These are phyloP conservation scores for Starmerella stellata DNA, from an alignment of 805 yeast genomes.

Conservation along the genomic window DNA sequence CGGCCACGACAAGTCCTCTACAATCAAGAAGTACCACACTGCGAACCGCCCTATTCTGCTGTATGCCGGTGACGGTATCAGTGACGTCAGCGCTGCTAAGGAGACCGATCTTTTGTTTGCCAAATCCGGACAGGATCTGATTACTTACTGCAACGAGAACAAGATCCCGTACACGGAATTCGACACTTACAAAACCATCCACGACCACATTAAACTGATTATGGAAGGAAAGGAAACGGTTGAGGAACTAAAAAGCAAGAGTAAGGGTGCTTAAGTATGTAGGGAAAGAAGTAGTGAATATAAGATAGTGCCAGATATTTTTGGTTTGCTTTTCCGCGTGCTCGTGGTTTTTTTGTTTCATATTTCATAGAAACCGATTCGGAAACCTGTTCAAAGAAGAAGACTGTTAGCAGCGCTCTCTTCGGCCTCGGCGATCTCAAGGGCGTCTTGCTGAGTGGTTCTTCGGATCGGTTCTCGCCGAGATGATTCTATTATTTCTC, in stretches of 20 bases:
- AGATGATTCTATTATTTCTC: conserved; percentile 68
- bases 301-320: too few species aligned
- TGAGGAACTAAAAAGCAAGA: conserved; percentile 7
- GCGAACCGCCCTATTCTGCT: conserved; percentile 46
- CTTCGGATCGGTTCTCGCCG: conserved; percentile 59
- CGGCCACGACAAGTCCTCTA: conserved; percentile 87
- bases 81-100: conserved; percentile 85
- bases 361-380: too few species aligned
- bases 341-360: too few species aligned
- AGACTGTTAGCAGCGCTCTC: conserved; percentile 22
- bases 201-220: conserved; percentile 39
- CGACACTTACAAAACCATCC: conserved; percentile 56
- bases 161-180: conserved; percentile 73
- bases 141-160: conserved; percentile 65
- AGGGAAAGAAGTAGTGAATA: too few species aligned
- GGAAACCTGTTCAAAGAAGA: too few species aligned
- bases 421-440: conserved; percentile 60
- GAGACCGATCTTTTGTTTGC: conserved; percentile 91
- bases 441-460: conserved; percentile 69
- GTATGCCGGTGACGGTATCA: conserved; percentile 96
- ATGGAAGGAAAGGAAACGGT: conserved; percentile 27
- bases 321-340: too few species aligned
- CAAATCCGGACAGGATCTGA: conserved; percentile 75
- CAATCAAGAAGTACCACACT: conserved; percentile 37
- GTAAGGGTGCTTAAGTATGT: too few species aligned